Evolutionary conservation across 371 early-diverging fungal species (phyloP), one percentile per base, ranked within the genome.

Genomic region (Mortierella sp.): DNA sequence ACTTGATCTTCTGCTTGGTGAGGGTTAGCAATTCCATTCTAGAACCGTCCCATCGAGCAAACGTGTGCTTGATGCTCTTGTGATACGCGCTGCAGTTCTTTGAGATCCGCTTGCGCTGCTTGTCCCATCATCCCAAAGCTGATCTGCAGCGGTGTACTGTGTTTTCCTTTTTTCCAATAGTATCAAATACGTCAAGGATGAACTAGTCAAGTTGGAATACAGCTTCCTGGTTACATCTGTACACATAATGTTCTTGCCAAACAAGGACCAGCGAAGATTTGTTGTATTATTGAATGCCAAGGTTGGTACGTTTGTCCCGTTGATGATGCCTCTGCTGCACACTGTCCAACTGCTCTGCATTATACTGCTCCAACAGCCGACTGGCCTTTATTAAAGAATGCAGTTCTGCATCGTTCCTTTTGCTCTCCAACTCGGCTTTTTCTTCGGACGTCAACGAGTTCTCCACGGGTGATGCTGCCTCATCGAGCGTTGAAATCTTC

Each of bases 41-140:
- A 67, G 64, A 73, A 73, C 26, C 68, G 75, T 26, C 75, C 75
- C 68, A 73, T 67, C 0, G 75, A 73, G 75, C 75, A 51, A 67
- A 73, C 19, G 66, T 63, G 51, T 73, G 73, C 39, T 73, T 73
- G 68, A 73, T 73, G 30, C 67, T 62, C 63, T 67, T 73, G 68
- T 73, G 73, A 44, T 73, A 73, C 12, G 66, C 67, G 27, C 73
- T 68, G 39, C 67, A 67, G 75, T 73, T 67, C 75, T 73, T 73
- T 27, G 75, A 4, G 28, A 67, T 68, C 37, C 75, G 50, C 60
- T 73, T 68, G 24, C 75, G 75, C 24, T 73, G 60, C 64, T 73
- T 73, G 59, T 57, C n/a, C 59, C 60, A 62, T 67, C 75, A 73
- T 73, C 8, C 75, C 75, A 8, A 73, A 47, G 21, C 68, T 50